Evolutionary conservation across 345 rosid species (phyloP).

Genomic region (Combretum micranthum): DNA sequence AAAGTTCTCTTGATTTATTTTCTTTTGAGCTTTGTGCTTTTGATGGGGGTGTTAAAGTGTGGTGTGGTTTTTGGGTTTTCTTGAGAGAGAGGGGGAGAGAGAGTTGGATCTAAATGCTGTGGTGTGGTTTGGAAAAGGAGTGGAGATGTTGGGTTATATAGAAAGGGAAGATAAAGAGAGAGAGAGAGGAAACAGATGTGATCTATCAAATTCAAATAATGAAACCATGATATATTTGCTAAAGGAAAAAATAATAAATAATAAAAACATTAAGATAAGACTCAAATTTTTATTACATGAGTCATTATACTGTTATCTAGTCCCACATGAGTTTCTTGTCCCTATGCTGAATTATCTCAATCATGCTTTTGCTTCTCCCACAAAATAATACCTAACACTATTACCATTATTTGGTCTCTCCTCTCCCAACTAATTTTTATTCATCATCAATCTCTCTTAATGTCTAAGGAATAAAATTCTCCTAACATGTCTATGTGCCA

Average conservation of each 20-base stretch:
- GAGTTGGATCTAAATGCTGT: not conserved
- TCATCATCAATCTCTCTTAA: constrained; percentile 10
- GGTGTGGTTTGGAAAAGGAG: not conserved
- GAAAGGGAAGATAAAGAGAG: constrained; percentile 23
- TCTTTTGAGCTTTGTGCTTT: too few relatives aligned
- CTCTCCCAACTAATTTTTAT: constrained; percentile 4
- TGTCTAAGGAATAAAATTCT: not conserved
- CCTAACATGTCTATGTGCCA: too few relatives aligned
- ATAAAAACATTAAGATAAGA: too few relatives aligned
- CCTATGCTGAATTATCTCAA: constrained; percentile 50
- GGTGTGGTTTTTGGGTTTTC: not conserved
- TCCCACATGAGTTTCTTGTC: constrained; percentile 57
- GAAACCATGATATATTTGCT: too few relatives aligned
- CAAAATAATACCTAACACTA: constrained; percentile 19
- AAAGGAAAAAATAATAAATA: too few relatives aligned
- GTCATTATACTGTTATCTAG: constrained; percentile 19
- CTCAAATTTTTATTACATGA: too few relatives aligned
- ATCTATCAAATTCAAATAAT: too few relatives aligned
- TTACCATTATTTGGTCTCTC: not conserved
- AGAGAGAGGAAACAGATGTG: too few relatives aligned
- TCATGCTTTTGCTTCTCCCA: constrained; percentile 38
- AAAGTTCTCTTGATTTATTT: too few relatives aligned
- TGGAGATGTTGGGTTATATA: constrained; percentile 36
- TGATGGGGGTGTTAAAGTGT: not conserved
- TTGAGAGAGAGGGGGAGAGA: constrained; percentile 1